These are phyloP conservation scores for Zymoseptoria pseudotritici DNA, from an alignment of 2,329 filamentous ascomycete species.

Conservation along the genomic window DNA sequence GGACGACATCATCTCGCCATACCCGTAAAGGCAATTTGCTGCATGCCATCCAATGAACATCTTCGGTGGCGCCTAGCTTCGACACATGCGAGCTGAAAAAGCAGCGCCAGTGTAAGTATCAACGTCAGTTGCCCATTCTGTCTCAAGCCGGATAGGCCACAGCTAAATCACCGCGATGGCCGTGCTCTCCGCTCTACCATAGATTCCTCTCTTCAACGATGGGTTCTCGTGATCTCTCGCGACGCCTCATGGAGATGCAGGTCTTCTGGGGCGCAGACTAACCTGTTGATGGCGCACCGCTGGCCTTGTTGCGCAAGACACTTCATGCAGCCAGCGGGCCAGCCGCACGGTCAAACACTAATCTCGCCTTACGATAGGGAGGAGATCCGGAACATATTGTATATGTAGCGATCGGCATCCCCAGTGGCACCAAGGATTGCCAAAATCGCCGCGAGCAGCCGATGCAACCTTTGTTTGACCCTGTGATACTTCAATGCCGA, in stretches of 20 bases:
- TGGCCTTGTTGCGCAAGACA: not conserved
- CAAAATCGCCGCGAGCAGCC: not conserved
- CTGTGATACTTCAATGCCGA: not conserved
- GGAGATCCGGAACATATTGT: not conserved
- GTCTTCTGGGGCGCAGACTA: not conserved
- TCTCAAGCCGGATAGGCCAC: not conserved
- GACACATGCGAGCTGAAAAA: not conserved
- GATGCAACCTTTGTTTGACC: not conserved
- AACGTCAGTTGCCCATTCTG: not conserved
- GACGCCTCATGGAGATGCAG: not conserved
- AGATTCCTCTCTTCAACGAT: not conserved
- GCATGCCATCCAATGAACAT: not conserved
- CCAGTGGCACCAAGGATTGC: not conserved
- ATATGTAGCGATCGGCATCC: not conserved
- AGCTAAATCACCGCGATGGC: not conserved
- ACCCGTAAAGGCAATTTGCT: not conserved
- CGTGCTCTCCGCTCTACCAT: too few relatives aligned
- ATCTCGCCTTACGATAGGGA: not conserved
- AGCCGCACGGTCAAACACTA: not conserved
- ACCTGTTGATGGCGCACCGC: not conserved
- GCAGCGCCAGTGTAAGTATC: not conserved
- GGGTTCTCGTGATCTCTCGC: not conserved
- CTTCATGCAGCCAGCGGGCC: not conserved
- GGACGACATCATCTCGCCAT: not conserved
- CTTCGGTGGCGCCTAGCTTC: not conserved